Base-by-base conservation (phyloP, 208 protist species). In the Leishmania aethiopica region DNA sequence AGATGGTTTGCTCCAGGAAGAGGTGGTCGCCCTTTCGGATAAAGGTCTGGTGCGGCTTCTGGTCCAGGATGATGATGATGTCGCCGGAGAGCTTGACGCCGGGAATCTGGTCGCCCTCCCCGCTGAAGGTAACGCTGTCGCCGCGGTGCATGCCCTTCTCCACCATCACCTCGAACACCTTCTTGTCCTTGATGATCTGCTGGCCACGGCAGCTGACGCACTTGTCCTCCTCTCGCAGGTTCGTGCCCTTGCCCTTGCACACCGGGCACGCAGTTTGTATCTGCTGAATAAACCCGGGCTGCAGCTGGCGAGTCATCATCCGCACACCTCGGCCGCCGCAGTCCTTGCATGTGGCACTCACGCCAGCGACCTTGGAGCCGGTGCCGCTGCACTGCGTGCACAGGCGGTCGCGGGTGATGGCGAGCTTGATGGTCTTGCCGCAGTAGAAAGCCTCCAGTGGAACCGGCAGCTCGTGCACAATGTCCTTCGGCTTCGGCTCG, bases 371-470 rank as follows among this genome's bases (percentile, higher is more conserved):
- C 75, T 93, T 96, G 47, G 90, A 92, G 42, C 97, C 97, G n/a
- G 86, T 87, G 59, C 96, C 97, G 62, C 84, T 86, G 88, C 98
- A 99, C 69, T 87, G 82, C 49, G 86, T 60, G 91, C 98, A 99
- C 47, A 98, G 91, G 49, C 95, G 93, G 87, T 96, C 91, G 73
- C 95, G 94, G 49, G 91, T 98, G 89, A 99, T 94, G 40, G 95
- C 89, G 40, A 99, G 86, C 86, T 99, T 99, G 80, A 95, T 92
- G 8, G 95, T 98, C 84, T 99, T 99, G 57, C 99, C 99, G 57
- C 96, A 99, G 93, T 99, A 99, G 71, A 99, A 95, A 77, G 99
- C 96, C 79, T 99, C 99, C 51, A 99, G 94, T 2, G 92, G 87
- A 22, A 99, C 97, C 49, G 92, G 87, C 49, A 99, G 87, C 74